Evolutionary conservation across 345 rosid species (phyloP).

Genomic region (Linum usitatissimum): DNA sequence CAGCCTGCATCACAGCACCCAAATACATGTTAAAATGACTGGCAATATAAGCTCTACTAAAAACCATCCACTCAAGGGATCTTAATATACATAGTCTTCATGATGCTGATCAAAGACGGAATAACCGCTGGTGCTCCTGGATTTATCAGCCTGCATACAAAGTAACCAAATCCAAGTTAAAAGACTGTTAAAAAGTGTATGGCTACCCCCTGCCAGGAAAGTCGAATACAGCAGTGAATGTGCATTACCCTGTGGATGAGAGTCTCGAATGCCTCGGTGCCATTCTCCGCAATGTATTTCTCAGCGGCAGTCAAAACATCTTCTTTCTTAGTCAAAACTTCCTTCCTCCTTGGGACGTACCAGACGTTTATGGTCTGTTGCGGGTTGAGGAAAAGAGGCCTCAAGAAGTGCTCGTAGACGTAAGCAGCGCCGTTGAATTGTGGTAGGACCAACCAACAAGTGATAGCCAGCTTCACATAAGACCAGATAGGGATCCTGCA

Average conservation of each 20-base stretch:
- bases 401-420: conserved; percentile 75
- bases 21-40: neutral
- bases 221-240: neutral
- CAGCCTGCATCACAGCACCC: conserved; percentile 27
- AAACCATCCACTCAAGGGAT: conserved; percentile 1
- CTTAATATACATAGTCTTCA: conserved; percentile 13
- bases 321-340: conserved; percentile 41
- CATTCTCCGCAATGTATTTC: conserved; percentile 55
- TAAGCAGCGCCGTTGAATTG: conserved; percentile 94
- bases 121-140: conserved; percentile 44
- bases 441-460: conserved; percentile 93
- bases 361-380: conserved; percentile 65
- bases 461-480: conserved; percentile 59
- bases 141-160: conserved; percentile 56
- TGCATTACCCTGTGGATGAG: conserved; percentile 33
- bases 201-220: neutral
- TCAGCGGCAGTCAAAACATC: conserved; percentile 83
- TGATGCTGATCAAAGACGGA: conserved; percentile 61
- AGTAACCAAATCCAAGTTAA: neutral
- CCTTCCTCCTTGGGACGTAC: conserved; percentile 87
- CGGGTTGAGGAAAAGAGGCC: conserved; percentile 67
- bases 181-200: neutral
- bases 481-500: conserved; percentile 90
- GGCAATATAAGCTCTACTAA: neutral
- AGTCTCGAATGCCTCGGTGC: conserved; percentile 46